Base-by-base conservation (phyloP, 2,329 filamentous ascomycete genomes). In the Pezicula carpinea region DNA sequence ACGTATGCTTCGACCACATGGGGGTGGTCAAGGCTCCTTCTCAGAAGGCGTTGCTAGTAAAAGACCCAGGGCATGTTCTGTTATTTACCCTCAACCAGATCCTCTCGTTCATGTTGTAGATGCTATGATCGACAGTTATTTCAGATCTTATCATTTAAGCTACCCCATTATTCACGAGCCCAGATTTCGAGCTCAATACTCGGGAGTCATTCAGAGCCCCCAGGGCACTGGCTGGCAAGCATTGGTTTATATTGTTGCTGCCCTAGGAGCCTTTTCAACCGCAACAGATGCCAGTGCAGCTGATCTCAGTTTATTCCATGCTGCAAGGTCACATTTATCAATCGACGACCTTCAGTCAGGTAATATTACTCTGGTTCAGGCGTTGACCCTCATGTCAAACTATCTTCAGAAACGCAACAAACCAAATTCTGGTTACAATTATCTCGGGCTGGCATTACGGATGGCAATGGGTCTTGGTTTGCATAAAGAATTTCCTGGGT, bases 371-470 rank as follows among this genome's bases (percentile, higher is more conserved):
- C 58, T 72, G 0, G 69, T 75, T 1, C 73, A 75, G 50, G 67
- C 68, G 0, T 60, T 75, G 14, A 61, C 64, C 1, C 58, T 75
- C 4, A 65, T 66, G 44, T 68, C 69, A 0, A 75, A 75, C 40
- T 76, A 76, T 53, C 63, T 75, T 4, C 75, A 56, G 23, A 76
- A 76, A 53, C 63, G 70, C 23, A 69, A 76, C 53, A 68, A 71
- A 32, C 73, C 73, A 3, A 77, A 77, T 49, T 73, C 72, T 0
- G 72, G 72, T 1, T 76, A 73, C 51, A 76, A 75, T 11, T 97
- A 97, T 69, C 83, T 96, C 44, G 95, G 95, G 66, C 81, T 96
- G 62, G 96, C 92, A 4, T 87, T 96, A 57, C 87, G 90, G 55
- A 89, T 96, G 85, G 91, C 91, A 8, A 68, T 75, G 42, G 71